A percentile compares a stretch with the other conserved stretches of the same genome.
phyloP scores from a whole-genome alignment of 805 yeast species.

The Nadsonia fulvescens region DNA sequence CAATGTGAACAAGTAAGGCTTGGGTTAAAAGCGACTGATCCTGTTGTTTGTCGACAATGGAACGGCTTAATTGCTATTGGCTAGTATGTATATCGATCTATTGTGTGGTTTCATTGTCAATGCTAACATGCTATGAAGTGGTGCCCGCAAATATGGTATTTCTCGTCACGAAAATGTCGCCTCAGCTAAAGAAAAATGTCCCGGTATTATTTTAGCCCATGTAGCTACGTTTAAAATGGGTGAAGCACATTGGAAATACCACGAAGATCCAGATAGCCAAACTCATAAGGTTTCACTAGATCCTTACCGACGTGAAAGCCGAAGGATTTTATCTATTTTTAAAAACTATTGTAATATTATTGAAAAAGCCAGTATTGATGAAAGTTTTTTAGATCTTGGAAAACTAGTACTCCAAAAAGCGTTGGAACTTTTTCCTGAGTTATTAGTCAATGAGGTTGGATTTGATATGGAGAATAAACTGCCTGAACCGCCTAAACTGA shows the following conservation, averaged over 20 bases:
- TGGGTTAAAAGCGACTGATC: conserved; percentile 45
- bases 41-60: conserved; percentile 95
- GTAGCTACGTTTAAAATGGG: conserved; percentile 90
- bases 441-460: conserved; percentile 16
- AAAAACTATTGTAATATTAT: conserved; percentile 43
- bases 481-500: conserved; percentile 33
- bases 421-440: conserved; percentile 28
- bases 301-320: conserved; percentile 75
- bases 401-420: conserved; percentile 32
- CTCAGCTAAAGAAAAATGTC: conserved; percentile 60
- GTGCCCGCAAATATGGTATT: conserved; percentile 75
- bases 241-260: conserved; percentile 66
- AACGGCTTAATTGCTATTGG: conserved; percentile 67
- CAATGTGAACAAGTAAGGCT: conserved; percentile 77
- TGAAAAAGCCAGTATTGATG: conserved; percentile 94
- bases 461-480: conserved; percentile 15
- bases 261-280: conserved; percentile 32
- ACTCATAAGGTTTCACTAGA: conserved; percentile 75
- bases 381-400: conserved; percentile 76
- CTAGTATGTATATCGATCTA: conserved; percentile 12
- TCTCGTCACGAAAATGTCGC: conserved; percentile 55
- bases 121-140: conserved; percentile 41
- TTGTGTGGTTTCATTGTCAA: not conserved
- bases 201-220: conserved; percentile 60
- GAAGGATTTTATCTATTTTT: conserved; percentile 57